A percentile compares a stretch with the other conserved stretches of the same genome.
phyloP scores from a whole-genome alignment of 805 yeast species.

The Metschnikowia bowlesiae region DNA sequence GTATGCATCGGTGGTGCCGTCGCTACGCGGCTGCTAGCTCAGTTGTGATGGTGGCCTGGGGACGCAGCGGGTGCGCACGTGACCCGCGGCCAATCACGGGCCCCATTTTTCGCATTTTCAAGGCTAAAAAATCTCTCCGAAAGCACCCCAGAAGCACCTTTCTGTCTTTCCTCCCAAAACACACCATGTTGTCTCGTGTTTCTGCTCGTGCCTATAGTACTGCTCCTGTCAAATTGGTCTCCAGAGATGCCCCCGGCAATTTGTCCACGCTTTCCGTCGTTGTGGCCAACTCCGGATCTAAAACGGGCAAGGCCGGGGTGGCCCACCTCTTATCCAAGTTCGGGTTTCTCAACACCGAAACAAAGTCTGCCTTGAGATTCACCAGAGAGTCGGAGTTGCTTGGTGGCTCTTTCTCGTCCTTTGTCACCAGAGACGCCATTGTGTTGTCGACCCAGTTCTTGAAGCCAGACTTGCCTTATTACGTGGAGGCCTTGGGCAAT shows the following conservation, averaged over 20 bases:
- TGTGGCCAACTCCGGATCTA: conserved; percentile 80
- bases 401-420: conserved; percentile 74
- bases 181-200: conserved; percentile 38
- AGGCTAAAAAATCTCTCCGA: neutral
- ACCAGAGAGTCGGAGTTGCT: conserved; percentile 92
- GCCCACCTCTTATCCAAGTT: conserved; percentile 82
- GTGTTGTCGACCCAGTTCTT: conserved; percentile 78
- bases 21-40: too few species aligned
- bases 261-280: conserved; percentile 75
- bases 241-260: conserved; percentile 59
- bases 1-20: too few species aligned
- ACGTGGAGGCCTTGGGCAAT: conserved; percentile 77
- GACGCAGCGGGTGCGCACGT: conserved; percentile 10
- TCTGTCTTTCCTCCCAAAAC: neutral
- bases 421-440: conserved; percentile 79
- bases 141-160: neutral
- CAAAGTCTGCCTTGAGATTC: conserved; percentile 85
- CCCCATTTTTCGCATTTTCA: conserved; percentile 15
- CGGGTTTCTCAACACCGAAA: conserved; percentile 75
- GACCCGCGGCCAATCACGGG: conserved; percentile 21
- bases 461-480: conserved; percentile 86
- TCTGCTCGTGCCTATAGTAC: conserved; percentile 42
- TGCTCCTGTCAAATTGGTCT: conserved; percentile 43
- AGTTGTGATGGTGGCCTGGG: too few species aligned
- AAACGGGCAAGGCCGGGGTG: conserved; percentile 68